Evolutionary conservation across 228 moss, liverwort and hornwort species (phyloP).

Genomic region (Sphagnum magellanicum): DNA sequence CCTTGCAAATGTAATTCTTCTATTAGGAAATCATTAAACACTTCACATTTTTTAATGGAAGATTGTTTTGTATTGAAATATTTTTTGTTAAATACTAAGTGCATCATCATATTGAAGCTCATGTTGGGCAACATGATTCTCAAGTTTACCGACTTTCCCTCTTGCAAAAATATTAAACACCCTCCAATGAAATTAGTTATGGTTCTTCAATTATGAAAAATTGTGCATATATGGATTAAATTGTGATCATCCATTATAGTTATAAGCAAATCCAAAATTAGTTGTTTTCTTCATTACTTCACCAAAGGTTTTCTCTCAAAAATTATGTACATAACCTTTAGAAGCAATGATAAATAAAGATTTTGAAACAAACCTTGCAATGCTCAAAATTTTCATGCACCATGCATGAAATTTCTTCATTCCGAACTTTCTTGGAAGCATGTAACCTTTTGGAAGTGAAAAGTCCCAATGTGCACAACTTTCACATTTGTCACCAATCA

Average conservation of each 20-base stretch:
- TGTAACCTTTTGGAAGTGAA: constrained; percentile 17
- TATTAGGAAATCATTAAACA: constrained; percentile 1
- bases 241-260: neutral
- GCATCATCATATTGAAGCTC: constrained; percentile 1
- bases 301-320: neutral
- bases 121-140: neutral
- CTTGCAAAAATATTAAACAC: neutral
- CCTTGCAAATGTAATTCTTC: constrained; percentile 12
- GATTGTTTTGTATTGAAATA: constrained; percentile 16
- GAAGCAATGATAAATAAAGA: neutral
- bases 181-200: neutral
- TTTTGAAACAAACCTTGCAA: neutral
- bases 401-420: constrained; percentile 12
- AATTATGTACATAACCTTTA: neutral
- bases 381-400: neutral
- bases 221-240: accelerated
- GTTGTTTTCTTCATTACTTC: neutral
- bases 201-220: neutral
- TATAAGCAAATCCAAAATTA: neutral
- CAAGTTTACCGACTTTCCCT: neutral
- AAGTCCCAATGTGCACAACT: constrained; percentile 25
- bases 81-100: constrained; percentile 5
- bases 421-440: neutral
- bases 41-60: constrained; percentile 9
- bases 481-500: constrained; percentile 37